Base-by-base conservation (phyloP, 148 eudicot genomes). In the Heliamphora exappendiculata region DNA sequence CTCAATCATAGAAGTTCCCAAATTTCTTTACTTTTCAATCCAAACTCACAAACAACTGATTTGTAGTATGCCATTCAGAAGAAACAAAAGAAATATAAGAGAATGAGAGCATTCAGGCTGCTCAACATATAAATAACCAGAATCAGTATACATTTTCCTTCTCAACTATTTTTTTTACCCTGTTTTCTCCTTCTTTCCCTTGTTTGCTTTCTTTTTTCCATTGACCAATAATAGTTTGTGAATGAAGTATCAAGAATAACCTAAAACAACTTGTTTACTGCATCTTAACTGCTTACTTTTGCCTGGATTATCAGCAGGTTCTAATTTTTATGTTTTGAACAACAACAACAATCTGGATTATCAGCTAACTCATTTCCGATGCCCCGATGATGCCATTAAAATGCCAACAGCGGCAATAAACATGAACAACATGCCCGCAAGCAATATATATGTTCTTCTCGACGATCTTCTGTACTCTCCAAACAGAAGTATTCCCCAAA, bases 381-480 rank as follows among this genome's bases (percentile, higher is more conserved):
- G 97, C 37, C 92, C 92, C 1, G 94, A 81, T 2, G 97, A 92
- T 16, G 86, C 94, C 89, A 92, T 88, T 44, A 92, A 87, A 59
- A 92, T 68, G 9, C 81, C 91, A 26, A 92, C 93, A 24, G 93
- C 91, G n/a, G 81, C 87, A 59, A 86, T 79, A 74, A 92, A 92
- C 93, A 90, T 90, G 3, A 45, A 57, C 81, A 93, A 54, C 97
- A 93, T 90, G 76, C 88, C 79, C 31, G 24, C 71, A 0, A 90
- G 88, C 33, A 90, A 75, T 33, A 77, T 51, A 72, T 90, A 90
- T 8, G 91, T 93, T 78, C 73, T 82, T 50, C 81, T 78, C 0
- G 95, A 89, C 6, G 97, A 90, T 78, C 73, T 87, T 71, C 88
- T 84, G 78, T 93, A 93, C 85, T 93, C 97, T 29, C 97, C 95